Base-by-base conservation (phyloP, 108 stramenopile species). In the Pseudonitzschia multistriata region DNA sequence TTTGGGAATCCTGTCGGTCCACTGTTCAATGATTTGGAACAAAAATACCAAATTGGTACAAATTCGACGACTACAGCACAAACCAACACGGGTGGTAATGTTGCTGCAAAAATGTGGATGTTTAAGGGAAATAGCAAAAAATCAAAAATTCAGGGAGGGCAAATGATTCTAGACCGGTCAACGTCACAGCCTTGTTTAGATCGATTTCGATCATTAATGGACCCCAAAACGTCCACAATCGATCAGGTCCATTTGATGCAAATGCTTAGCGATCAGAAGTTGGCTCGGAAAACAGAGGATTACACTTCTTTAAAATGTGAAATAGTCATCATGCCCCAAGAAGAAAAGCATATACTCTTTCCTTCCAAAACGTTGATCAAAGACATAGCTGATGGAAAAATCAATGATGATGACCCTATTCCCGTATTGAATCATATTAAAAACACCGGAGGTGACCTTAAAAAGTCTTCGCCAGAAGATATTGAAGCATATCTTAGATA, bases 31-130 rank as follows among this genome's bases (percentile, higher is more conserved):
- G 67, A 50, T 55, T 28, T 68, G 29, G 67, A 68, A 28, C 25
- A 22, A 54, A 34, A 19, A 31, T 68, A 68, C 52, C 28, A 68
- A 21, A 68, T 68, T 22, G 50, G 30, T 29, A 13, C 2, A 45
- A 13, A 45, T 45, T 30, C 42, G 25, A 6, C 52, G 3, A 29
- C 33, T 11, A 55, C 29, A 30, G 0, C 27, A 8, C 27, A 55
- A 13, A 4, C 2, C 29, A 55, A n/a, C 27, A 27, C 27, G 14
- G 27, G 5, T 3, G 29, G 27, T 55, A 25, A 21, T 55, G 54
- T 25, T 55, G 54, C 21, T 8, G 54, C 54, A 27, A 68, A 68
- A 24, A 68, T 68, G 49, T 68, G 67, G 67, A 54, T 68, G 50
- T 68, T 68, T 28, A 34, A 68, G 34, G 33, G 52, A 6, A 50